Conservation (phyloP, 2,329 filamentous ascomycete species). For the Aspergillus neotritici region DNA sequence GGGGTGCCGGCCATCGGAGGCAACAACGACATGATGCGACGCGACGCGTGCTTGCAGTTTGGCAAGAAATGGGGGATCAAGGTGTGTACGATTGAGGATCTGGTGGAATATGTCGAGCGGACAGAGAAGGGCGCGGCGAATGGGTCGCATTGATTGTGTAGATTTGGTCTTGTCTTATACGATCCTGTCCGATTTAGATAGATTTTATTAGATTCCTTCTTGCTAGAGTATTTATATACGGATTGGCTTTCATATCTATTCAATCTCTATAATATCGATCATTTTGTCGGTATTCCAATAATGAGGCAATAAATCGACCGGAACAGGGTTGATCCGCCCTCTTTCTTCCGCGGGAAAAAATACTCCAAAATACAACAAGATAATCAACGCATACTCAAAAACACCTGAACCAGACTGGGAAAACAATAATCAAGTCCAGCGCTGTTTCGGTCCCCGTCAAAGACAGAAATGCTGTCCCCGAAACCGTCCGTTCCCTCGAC, state of each 20-base stretch:
- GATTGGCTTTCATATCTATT: too few species aligned
- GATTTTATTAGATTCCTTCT: too few species aligned
- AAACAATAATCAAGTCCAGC: conserved; percentile 1
- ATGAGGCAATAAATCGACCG: background rate
- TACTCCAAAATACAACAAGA: conserved; percentile 1
- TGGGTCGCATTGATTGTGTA: too few species aligned
- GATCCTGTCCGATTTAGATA: too few species aligned
- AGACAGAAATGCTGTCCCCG: conserved; percentile 35
- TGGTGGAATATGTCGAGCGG: conserved; percentile 74
- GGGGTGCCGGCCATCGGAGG: conserved; percentile 61
- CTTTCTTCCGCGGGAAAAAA: background rate
- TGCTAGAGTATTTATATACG: background rate
- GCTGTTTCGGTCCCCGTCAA: conserved; percentile 8
- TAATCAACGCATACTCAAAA: background rate
- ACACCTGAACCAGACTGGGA: background rate
- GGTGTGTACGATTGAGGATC: conserved; percentile 90
- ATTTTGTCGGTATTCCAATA: background rate
- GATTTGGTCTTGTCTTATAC: too few species aligned
- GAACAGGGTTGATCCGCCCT: background rate
- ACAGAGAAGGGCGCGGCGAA: conserved; percentile 44
- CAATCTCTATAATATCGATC: background rate
- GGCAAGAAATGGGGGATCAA: conserved; percentile 82
- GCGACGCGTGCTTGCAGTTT: conserved; percentile 83
- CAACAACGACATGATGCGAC: conserved; percentile 79
- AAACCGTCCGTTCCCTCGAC: conserved; percentile 46